These are phyloP conservation scores for Diaporthe destruens DNA, from an alignment of 2,329 filamentous ascomycete genomes.

Conservation along the genomic window DNA sequence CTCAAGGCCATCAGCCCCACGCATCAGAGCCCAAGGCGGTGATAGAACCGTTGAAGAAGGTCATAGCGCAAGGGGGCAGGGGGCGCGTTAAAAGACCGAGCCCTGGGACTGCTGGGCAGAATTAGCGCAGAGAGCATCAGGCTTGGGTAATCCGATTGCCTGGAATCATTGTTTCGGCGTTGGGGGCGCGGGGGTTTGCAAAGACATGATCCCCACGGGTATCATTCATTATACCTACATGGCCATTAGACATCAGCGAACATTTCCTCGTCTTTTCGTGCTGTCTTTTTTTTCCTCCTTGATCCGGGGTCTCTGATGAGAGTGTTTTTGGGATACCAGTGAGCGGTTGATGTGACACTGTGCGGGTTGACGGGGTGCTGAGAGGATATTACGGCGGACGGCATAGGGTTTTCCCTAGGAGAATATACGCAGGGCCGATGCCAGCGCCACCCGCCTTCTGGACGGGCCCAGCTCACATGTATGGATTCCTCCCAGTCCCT, in stretches of 20 bases:
- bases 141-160: neutral
- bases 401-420: neutral
- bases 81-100: neutral
- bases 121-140: neutral
- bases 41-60: neutral
- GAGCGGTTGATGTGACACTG: neutral
- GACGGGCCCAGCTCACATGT: neutral
- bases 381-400: constrained; percentile 9
- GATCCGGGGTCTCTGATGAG: neutral
- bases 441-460: no score
- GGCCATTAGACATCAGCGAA: constrained; percentile 29
- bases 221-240: constrained; percentile 13
- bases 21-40: constrained; percentile 38
- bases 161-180: constrained; percentile 31
- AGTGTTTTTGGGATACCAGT: constrained; percentile 35
- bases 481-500: neutral
- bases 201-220: constrained; percentile 1
- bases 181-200: neutral
- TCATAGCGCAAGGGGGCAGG: no score
- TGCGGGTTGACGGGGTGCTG: neutral
- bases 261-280: neutral
- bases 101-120: neutral
- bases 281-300: neutral
- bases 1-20: constrained; percentile 49
- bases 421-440: neutral